A percentile compares a stretch with the other conserved stretches of the same genome.
These are phyloP conservation scores for Ophiostoma triangulosporum DNA, from an alignment of 2,329 filamentous ascomycete species.

Conservation along the genomic window DNA sequence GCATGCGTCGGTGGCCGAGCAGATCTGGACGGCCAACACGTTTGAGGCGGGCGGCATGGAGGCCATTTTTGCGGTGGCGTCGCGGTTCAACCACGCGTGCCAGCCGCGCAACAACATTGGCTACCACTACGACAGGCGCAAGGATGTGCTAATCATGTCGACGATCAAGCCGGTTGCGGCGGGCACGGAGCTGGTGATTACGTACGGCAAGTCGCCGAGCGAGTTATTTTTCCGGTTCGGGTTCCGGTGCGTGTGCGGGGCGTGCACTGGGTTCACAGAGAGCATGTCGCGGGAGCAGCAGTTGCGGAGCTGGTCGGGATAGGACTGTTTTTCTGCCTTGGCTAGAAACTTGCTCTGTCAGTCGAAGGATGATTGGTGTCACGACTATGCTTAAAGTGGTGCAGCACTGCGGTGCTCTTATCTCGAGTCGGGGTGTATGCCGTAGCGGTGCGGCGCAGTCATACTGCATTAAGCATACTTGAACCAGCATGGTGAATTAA, in stretches of 20 bases:
- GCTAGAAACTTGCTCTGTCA: no score
- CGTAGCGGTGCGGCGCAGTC: no score
- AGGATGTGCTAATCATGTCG: constrained; percentile 27
- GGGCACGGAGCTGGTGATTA: constrained; percentile 16
- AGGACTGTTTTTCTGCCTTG: no score
- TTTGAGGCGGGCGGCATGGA: constrained; percentile 12
- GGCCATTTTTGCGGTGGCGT: constrained; percentile 24
- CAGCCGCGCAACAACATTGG: constrained; percentile 26
- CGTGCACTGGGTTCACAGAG: constrained; percentile 10
- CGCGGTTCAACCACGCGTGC: constrained; percentile 48
- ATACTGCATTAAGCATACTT: no score
- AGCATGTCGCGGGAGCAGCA: background rate
- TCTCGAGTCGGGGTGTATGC: no score
- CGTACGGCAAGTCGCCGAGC: constrained; percentile 14
- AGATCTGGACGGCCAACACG: constrained; percentile 20
- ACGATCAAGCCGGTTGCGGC: constrained; percentile 14
- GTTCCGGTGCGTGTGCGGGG: constrained; percentile 15
- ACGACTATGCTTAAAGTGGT: no score
- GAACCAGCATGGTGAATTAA: no score
- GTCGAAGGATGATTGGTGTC: no score
- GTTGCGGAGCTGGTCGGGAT: background rate
- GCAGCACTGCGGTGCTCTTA: no score
- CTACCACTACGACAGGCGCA: constrained; percentile 27
- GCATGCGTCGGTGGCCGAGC: constrained; percentile 3
- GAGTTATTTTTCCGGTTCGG: constrained; percentile 14